A percentile compares a stretch with the other conserved stretches of the same genome.
Conservation (phyloP, 352 stramenopile species). For the Aphanomyces invadans region DNA sequence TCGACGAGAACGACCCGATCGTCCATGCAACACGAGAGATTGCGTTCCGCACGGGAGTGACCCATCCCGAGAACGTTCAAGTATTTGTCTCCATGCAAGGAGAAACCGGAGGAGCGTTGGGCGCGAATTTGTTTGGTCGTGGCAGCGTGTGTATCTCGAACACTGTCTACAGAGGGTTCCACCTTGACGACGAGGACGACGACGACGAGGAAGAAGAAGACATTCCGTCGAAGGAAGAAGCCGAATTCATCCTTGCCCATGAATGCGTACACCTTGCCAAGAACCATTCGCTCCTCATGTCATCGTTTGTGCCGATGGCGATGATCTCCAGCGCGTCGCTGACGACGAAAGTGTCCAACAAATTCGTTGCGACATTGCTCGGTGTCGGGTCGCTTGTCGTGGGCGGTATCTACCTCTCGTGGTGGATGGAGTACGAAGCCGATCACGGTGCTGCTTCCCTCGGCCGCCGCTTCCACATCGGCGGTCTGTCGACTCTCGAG, state of each 20-base stretch:
- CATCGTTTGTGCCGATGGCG: conserved; percentile 47
- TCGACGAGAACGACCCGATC: conserved; percentile 51
- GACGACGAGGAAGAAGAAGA: conserved; percentile 36
- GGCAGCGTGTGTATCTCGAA: conserved; percentile 65
- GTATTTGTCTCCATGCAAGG: conserved; percentile 52
- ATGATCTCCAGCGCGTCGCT: conserved; percentile 44
- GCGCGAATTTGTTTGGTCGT: conserved; percentile 44
- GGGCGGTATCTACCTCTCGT: conserved; percentile 61
- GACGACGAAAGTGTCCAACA: conserved; percentile 61
- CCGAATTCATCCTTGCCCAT: conserved; percentile 77
- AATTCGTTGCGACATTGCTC: conserved; percentile 44
- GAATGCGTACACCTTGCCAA: conserved; percentile 76
- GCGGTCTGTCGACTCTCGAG: conserved; percentile 70
- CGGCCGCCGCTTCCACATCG: conserved; percentile 41
- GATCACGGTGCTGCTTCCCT: conserved; percentile 62
- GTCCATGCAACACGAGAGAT: conserved; percentile 55
- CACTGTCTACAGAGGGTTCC: conserved; percentile 76
- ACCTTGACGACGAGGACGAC: conserved; percentile 34
- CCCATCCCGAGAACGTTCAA: conserved; percentile 54
- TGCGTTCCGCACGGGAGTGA: conserved; percentile 52
- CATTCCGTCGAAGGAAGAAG: conserved; percentile 60
- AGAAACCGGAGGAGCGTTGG: conserved; percentile 52
- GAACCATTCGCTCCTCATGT: conserved; percentile 67
- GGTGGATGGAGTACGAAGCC: conserved; percentile 71
- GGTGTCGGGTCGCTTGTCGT: conserved; percentile 40